These are phyloP conservation scores for Coemansia sp. DNA, from an alignment of 371 early-diverging fungal genomes.

Conservation along the genomic window DNA sequence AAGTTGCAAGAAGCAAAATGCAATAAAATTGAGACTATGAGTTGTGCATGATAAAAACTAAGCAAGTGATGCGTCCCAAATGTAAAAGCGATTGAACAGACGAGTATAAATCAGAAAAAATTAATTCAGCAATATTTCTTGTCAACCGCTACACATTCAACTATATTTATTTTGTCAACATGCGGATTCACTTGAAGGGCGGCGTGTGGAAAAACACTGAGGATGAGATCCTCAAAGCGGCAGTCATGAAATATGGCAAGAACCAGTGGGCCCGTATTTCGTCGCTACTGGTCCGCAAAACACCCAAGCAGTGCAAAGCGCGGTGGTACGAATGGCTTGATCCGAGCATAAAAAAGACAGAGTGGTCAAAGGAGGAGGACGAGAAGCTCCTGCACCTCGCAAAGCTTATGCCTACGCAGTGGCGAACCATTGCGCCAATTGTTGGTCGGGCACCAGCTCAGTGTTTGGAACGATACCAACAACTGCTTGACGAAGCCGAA, in stretches of 20 bases:
- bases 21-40: not conserved
- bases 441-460: constrained; percentile 98
- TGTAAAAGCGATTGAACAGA: not conserved
- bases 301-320: constrained; percentile 98
- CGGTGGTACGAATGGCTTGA: constrained; percentile 99
- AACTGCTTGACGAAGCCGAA: constrained; percentile 94
- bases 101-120: too few species aligned
- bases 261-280: constrained; percentile 99
- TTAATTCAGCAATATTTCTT: too few species aligned
- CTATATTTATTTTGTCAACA: not conserved
- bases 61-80: not conserved
- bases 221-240: constrained; percentile 97
- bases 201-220: constrained; percentile 91
- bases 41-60: not conserved
- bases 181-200: constrained; percentile 54
- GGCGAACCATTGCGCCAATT: constrained; percentile 97
- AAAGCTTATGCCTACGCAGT: constrained; percentile 98
- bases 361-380: constrained; percentile 98
- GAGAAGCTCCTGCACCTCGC: constrained; percentile 96
- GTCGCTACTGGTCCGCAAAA: constrained; percentile 90
- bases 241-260: constrained; percentile 97
- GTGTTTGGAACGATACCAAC: constrained; percentile 94
- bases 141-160: too few species aligned
- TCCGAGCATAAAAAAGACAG: constrained; percentile 97
- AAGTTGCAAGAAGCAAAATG: not conserved